Base-by-base conservation (phyloP, 306 rosid species). In the Carpinus fangiana region DNA sequence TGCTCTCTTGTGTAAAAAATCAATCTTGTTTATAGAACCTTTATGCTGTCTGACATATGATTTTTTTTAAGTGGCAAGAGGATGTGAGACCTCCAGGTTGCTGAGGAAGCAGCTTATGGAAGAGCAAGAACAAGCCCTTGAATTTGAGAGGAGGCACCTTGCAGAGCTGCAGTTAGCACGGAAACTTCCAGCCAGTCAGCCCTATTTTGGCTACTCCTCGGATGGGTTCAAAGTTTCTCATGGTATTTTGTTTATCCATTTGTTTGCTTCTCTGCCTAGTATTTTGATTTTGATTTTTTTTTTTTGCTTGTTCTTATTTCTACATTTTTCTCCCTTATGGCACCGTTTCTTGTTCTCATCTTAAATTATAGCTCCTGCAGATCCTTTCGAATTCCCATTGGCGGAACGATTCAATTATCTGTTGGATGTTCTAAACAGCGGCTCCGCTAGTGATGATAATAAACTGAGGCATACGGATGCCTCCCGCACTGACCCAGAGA, bases 81-180 rank as follows among this genome's bases (percentile, higher is more conserved):
- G 82, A 74, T 76, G 20, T 71, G 92, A 86, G 51, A 83, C 55
- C 75, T 78, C 79, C 41, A 60, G 85, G 62, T 65, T 79, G 70
- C n/a, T 84, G 64, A 78, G 87, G 88, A 91, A 85, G 78, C 91
- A 87, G 74, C 61, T 84, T 46, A 72, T 87, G 43, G 90, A 86
- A 71, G 92, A 90, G 62, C 88, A 88, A 3, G 88, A 87, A 45
- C 81, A 81, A 28, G 84, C 74, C 41, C 78, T 87, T 38, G 93
- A 89, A 84, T 12, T 82, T 16, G 84, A 89, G 69, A 85, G 86
- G 79, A 83, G 86, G 76, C 78, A 66, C 51, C 82, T 90, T 62
- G 83, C 91, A 2, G 84, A 68, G 83, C 62, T 89, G 62, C 87
- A 75, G 54, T 77, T 86, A 31, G n/a, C 59, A 11, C 77, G 34